A percentile compares a stretch with the other conserved stretches of the same genome.
These are phyloP conservation scores for Acanthamoeba healyi DNA, from an alignment of 208 protist genomes.

Conservation along the genomic window DNA sequence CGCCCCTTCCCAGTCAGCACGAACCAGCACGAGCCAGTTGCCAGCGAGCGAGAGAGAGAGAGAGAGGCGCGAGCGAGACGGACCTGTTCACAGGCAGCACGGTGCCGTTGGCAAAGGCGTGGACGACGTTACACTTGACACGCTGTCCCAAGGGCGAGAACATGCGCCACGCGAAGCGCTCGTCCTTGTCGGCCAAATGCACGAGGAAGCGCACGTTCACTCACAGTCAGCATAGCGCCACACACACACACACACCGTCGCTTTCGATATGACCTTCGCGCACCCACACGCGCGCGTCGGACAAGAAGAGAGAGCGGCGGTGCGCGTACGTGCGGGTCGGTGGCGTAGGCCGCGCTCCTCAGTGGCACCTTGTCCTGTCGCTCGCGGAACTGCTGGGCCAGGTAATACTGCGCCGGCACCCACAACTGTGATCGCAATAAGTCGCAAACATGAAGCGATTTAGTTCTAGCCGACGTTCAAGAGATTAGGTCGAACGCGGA, in stretches of 20 bases:
- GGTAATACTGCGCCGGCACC: background rate
- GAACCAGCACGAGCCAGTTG: too few relatives aligned
- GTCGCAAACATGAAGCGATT: background rate
- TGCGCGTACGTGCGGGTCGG: conserved; percentile 16
- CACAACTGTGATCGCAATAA: background rate
- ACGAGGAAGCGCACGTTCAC: too few relatives aligned
- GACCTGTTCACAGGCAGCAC: background rate
- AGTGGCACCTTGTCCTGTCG: background rate
- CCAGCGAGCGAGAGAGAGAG: too few relatives aligned
- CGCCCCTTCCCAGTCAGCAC: too few relatives aligned
- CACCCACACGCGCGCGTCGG: too few relatives aligned
- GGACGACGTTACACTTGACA: background rate
- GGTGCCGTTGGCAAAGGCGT: conserved; percentile 25
- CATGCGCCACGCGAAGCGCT: conserved; percentile 61
- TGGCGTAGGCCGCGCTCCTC: background rate
- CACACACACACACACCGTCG: too few relatives aligned
- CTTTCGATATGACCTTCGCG: too few relatives aligned
- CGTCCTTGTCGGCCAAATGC: conserved; percentile 12
- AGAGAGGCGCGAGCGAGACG: too few relatives aligned
- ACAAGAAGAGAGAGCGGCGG: background rate
- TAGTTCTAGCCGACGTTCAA: background rate
- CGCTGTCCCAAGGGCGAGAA: conserved; percentile 17
- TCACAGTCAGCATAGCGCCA: too few relatives aligned
- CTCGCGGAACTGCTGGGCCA: background rate
- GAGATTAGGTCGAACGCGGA: background rate